Conservation (phyloP, 768 basidiomycete species). For the Guyanaporus albipodus region DNA sequence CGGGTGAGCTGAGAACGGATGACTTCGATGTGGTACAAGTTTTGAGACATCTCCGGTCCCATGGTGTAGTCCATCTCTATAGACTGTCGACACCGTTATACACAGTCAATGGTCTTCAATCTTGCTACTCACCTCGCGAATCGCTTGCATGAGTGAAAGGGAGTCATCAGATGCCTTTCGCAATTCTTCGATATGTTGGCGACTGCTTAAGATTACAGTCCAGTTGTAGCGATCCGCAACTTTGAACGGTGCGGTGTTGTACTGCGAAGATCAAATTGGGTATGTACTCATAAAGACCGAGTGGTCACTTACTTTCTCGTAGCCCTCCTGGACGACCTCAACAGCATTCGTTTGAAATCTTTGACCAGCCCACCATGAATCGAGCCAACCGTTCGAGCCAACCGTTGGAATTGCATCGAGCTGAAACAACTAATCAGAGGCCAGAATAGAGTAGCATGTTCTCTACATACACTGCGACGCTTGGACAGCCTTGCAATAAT, state of each 20-base stretch:
- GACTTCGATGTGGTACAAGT: constrained; percentile 31
- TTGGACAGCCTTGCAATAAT: not conserved
- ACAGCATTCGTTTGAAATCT: constrained; percentile 6
- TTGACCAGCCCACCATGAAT: not conserved
- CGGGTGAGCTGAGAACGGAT: constrained; percentile 28
- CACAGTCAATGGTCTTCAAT: rapidly evolving
- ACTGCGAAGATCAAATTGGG: not conserved
- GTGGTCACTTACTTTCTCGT: constrained; percentile 23
- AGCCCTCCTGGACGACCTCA: constrained; percentile 30
- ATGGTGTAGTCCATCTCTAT: constrained; percentile 38
- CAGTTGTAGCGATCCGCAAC: constrained; percentile 31
- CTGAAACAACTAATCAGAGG: not conserved
- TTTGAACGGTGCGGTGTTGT: constrained; percentile 28
- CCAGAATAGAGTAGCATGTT: not conserved
- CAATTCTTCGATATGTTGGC: constrained; percentile 9
- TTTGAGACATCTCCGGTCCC: constrained; percentile 26
- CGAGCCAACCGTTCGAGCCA: not conserved
- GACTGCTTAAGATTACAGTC: constrained; percentile 36
- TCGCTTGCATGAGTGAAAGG: constrained; percentile 15
- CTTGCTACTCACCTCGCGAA: constrained; percentile 27
- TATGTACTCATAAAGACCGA: not conserved
- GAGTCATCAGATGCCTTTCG: not conserved
- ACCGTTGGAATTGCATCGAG: not conserved
- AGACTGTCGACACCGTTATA: constrained; percentile 21
- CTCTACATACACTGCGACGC: not conserved